phyloP scores from a whole-genome alignment of 1,139 yeast genomes.

The Diutina catenulata region DNA sequence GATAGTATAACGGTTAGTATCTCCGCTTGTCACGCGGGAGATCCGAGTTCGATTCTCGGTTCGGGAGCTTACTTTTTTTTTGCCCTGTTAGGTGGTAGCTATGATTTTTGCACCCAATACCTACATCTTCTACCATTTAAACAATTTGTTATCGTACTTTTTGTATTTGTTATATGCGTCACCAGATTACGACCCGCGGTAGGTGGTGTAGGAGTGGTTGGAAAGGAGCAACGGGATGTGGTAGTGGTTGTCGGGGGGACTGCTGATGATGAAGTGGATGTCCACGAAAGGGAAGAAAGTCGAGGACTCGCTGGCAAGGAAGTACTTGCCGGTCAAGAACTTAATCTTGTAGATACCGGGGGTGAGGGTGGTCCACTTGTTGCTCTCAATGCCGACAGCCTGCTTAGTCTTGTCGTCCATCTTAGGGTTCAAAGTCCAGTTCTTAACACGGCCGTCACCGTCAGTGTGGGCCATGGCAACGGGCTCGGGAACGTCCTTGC shows the following conservation, averaged over 20 bases:
- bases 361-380: constrained; percentile 29
- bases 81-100: too few relatives aligned
- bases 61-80: too few relatives aligned
- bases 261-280: constrained; percentile 51
- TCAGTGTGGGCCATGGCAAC: constrained; percentile 63
- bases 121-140: too few relatives aligned
- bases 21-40: too few relatives aligned
- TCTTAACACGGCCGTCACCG: constrained; percentile 61
- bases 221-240: constrained; percentile 78
- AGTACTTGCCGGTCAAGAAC: constrained; percentile 63
- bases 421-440: constrained; percentile 47
- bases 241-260: constrained; percentile 67
- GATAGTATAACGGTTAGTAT: too few relatives aligned
- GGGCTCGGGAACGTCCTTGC: constrained; percentile 18
- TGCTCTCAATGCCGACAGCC: constrained; percentile 22
- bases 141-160: neutral
- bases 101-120: too few relatives aligned
- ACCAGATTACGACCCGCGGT: constrained; percentile 53
- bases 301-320: constrained; percentile 21
- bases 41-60: too few relatives aligned
- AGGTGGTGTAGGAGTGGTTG: constrained; percentile 78
- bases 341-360: constrained; percentile 66
- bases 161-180: neutral
- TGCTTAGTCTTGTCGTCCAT: constrained; percentile 11
- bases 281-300: constrained; percentile 83